Evolutionary conservation across 2,329 filamentous ascomycete genomes (phyloP).

Genomic region (Gremmenia infestans): DNA sequence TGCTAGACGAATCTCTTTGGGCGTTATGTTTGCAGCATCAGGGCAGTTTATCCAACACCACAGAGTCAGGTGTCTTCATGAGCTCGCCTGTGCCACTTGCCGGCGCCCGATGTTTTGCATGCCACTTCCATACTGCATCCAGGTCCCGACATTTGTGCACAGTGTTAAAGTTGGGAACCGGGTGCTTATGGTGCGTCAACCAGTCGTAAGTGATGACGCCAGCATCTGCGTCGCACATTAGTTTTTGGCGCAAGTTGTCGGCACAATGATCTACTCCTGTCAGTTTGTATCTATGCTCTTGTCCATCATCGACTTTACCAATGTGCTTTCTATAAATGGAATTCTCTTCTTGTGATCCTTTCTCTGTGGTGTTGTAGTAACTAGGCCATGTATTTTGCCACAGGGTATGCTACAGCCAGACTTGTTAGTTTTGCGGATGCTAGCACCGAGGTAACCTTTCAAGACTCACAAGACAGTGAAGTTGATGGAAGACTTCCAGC

Average conservation of each 20-base stretch:
- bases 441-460: neutral
- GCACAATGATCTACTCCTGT: neutral
- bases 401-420: neutral
- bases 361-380: neutral
- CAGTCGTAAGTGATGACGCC: neutral
- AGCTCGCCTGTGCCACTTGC: no score
- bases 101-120: no score
- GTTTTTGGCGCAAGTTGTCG: neutral
- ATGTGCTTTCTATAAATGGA: neutral
- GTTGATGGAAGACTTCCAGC: constrained; percentile 1
- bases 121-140: neutral
- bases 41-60: no score
- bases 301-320: neutral
- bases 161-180: neutral
- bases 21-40: no score
- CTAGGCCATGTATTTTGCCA: neutral
- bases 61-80: no score
- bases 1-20: no score
- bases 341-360: neutral
- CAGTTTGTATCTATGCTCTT: neutral
- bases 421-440: neutral
- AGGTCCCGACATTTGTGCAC: neutral
- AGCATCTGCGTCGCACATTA: constrained; percentile 1
- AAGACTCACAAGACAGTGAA: constrained; percentile 1
- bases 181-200: neutral